Evolutionary conservation across 2,329 filamentous ascomycete species (phyloP), one percentile per base, ranked within the genome.

Genomic region (Hypoxylon sp.): DNA sequence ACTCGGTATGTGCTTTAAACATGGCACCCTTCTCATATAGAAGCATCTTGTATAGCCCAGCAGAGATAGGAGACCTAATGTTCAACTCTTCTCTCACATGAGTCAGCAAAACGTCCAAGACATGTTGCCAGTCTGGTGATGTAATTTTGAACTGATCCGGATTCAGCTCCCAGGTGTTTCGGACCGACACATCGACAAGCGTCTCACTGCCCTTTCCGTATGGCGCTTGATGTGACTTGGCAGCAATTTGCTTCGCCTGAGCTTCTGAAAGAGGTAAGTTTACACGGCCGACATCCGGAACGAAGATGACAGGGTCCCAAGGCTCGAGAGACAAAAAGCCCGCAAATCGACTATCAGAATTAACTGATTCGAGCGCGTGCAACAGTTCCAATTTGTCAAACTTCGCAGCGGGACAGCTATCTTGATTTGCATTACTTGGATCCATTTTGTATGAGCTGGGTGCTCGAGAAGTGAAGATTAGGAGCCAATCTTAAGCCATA

Each of bases 11-110:
- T 0, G 81, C 65, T 69, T 84, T 84, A 74, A 84, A 85, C 76
- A 84, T 82, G 3, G 82, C 82, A 0, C 83, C 85, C 57, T 83
- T 27, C 55, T 84, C 83, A 71, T 86, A 87, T 2, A 87, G 72
- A 2, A 85, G 74, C 75, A 87, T 77, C 68, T 86, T 86, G 73
- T 83, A 81, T 1, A 81, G 71, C 51, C 84, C 75, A 1, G 80
- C 80, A 1, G 56, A 69, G 54, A 82, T 71, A 47, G 66, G 68
- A 1, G 65, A 63, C 1, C 59, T 57, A 53, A 83, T 74, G 1
- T 80, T 81, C 8, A 85, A 73, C 0, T 76, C 65, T 2, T 65
- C 27, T 1, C 69, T 74, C 2, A 80, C 77, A 2, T 56, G 44
- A 0, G 10, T 7, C 1, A 77, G 74, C 11, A 80, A 17, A 0